These are phyloP conservation scores for Apiotrichum gamsii DNA, from an alignment of 1,284 basidiomycete genomes.

Conservation along the genomic window DNA sequence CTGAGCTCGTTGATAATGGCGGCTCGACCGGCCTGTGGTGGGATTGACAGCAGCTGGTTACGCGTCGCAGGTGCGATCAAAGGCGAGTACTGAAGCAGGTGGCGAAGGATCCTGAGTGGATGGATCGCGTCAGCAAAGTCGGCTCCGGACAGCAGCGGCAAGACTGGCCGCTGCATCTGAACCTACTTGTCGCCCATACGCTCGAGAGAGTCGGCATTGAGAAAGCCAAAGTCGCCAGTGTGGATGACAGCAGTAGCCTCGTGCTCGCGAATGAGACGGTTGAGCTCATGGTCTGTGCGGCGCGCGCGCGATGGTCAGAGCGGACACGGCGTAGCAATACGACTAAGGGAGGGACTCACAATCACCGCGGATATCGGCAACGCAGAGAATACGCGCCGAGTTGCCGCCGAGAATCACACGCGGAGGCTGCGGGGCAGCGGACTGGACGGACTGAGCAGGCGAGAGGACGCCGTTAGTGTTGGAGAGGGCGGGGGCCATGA, in stretches of 20 bases:
- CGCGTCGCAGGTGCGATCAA: constrained; percentile 78
- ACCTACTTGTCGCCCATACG: constrained; percentile 78
- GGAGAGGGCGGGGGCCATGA: constrained; percentile 4
- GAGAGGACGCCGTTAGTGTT: constrained; percentile 17
- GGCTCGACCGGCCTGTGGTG: constrained; percentile 49
- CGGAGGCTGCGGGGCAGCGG: constrained; percentile 16
- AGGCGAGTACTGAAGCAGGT: constrained; percentile 96
- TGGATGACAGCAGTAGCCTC: constrained; percentile 93
- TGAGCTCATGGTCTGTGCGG: constrained; percentile 61
- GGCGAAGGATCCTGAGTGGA: constrained; percentile 76
- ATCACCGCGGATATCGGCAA: constrained; percentile 87
- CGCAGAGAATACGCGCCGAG: constrained; percentile 82
- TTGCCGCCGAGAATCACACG: constrained; percentile 36
- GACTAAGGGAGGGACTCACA: constrained; percentile 36
- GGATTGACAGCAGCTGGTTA: constrained; percentile 68
- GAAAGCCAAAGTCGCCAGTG: constrained; percentile 99
- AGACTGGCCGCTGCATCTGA: no score
- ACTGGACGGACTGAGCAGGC: constrained; percentile 3
- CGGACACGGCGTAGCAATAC: neutral
- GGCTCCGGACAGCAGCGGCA: neutral
- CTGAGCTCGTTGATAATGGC: constrained; percentile 53
- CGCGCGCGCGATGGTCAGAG: constrained; percentile 15
- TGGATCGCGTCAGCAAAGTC: constrained; percentile 2
- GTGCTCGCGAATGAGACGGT: constrained; percentile 80
- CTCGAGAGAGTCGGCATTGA: constrained; percentile 74